Conservation (phyloP, 495 filamentous ascomycete genomes). For the Usnea hakonensis region DNA sequence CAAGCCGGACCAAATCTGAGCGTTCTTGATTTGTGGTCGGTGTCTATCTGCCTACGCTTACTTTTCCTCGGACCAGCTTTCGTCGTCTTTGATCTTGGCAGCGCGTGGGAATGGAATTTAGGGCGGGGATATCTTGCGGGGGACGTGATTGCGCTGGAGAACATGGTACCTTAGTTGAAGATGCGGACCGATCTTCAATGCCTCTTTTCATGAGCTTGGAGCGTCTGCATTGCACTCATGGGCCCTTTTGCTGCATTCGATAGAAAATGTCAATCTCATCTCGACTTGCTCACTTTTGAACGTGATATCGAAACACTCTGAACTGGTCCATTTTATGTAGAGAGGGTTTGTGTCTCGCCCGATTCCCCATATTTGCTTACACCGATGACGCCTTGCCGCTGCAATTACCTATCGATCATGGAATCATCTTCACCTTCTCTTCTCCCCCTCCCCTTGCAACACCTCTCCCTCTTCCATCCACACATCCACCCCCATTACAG, state of each 20-base stretch:
- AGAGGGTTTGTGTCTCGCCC: slow-evolving; percentile 1
- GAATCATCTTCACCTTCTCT: neutral
- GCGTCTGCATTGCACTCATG: neutral
- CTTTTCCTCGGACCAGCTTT: neutral
- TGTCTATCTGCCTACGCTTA: too few relatives aligned
- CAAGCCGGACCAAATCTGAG: too few relatives aligned
- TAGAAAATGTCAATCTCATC: neutral
- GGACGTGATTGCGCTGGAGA: neutral
- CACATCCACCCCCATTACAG: slow-evolving; percentile 23
- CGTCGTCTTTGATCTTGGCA: neutral
- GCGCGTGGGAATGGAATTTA: neutral
- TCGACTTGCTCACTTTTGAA: neutral
- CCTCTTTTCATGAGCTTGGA: neutral
- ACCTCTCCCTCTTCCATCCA: neutral
- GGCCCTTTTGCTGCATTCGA: neutral
- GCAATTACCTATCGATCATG: neutral
- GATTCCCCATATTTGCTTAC: neutral
- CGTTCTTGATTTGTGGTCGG: too few relatives aligned
- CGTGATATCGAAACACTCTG: neutral
- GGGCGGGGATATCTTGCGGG: too few relatives aligned
- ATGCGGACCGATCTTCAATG: neutral
- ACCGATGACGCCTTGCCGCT: slow-evolving; percentile 1
- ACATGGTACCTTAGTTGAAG: neutral
- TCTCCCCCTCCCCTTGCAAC: neutral
- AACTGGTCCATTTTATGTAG: neutral